These are phyloP conservation scores for Vaccinium macrocarpon DNA, from an alignment of 148 eudicot species.

Conservation along the genomic window DNA sequence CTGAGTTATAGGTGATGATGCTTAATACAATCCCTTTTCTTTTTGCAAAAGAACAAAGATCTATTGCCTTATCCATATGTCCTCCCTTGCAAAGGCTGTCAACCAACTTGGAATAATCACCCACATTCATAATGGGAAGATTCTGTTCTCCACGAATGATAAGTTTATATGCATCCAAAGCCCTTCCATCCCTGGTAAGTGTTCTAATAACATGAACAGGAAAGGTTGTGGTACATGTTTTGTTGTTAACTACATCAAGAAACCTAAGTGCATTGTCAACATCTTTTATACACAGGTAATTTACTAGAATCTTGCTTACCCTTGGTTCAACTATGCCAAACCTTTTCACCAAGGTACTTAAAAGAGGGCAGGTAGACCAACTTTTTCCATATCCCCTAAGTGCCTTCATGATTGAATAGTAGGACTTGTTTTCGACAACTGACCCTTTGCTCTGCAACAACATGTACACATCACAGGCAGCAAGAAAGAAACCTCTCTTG, in stretches of 20 bases:
- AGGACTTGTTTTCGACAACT: slow-evolving; percentile 27
- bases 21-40: slow-evolving; percentile 54
- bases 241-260: slow-evolving; percentile 39
- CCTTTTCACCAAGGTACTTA: slow-evolving; percentile 53
- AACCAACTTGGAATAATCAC: slow-evolving; percentile 64
- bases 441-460: slow-evolving; percentile 35
- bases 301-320: slow-evolving; percentile 42
- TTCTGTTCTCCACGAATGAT: slow-evolving; percentile 43
- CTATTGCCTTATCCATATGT: slow-evolving; percentile 65
- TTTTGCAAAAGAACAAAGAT: slow-evolving; percentile 56
- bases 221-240: slow-evolving; percentile 31
- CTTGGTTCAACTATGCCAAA: slow-evolving; percentile 47
- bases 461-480: slow-evolving; percentile 23
- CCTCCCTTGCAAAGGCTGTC: slow-evolving; percentile 83
- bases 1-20: slow-evolving; percentile 68
- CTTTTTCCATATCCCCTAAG: slow-evolving; percentile 42
- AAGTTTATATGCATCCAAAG: slow-evolving; percentile 70
- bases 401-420: slow-evolving; percentile 38
- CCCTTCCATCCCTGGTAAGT: slow-evolving; percentile 53
- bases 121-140: slow-evolving; percentile 48
- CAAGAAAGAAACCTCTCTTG: slow-evolving; percentile 30
- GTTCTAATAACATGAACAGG: slow-evolving; percentile 39
- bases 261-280: slow-evolving; percentile 55
- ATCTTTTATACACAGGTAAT: slow-evolving; percentile 54
- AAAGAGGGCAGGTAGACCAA: slow-evolving; percentile 34